Evolutionary conservation across 2,329 filamentous ascomycete genomes (phyloP).

Genomic region (Sphaerulina musiva): DNA sequence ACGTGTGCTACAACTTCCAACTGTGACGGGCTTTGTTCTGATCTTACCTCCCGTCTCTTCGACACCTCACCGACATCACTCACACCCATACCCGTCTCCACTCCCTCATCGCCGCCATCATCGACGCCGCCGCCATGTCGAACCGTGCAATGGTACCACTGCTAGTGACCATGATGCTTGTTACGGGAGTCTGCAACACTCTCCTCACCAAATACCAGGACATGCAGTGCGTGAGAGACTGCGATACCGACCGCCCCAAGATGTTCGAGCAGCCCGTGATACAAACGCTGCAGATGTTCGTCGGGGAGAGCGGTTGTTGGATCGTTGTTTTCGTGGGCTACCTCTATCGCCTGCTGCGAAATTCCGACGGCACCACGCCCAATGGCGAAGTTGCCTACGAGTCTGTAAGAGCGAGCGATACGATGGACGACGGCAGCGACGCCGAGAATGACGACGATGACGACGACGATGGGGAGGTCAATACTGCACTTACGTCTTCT

Average conservation of each 20-base stretch:
- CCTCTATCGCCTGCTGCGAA: constrained; percentile 49
- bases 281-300: constrained; percentile 95
- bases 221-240: constrained; percentile 93
- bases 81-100: no score
- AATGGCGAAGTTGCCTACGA: constrained; percentile 26
- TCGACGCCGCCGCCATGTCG: constrained; percentile 47
- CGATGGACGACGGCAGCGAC: constrained; percentile 33
- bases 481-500: constrained; percentile 37
- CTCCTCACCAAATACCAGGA: constrained; percentile 98
- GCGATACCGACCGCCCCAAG: constrained; percentile 61
- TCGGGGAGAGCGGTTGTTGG: constrained; percentile 95
- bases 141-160: constrained; percentile 64
- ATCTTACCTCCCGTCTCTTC: no score
- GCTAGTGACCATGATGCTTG: constrained; percentile 89
- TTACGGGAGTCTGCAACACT: constrained; percentile 95
- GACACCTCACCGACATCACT: no score
- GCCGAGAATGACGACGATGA: constrained; percentile 30
- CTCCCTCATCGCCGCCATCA: background rate
- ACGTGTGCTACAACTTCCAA: no score
- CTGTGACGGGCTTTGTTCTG: no score
- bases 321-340: constrained; percentile 69
- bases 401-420: constrained; percentile 24
- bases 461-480: constrained; percentile 37
- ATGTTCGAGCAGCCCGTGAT: constrained; percentile 92
- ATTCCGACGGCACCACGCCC: constrained; percentile 21